These are phyloP conservation scores for Pichia nakasei DNA, from an alignment of 805 yeast species.

Conservation along the genomic window DNA sequence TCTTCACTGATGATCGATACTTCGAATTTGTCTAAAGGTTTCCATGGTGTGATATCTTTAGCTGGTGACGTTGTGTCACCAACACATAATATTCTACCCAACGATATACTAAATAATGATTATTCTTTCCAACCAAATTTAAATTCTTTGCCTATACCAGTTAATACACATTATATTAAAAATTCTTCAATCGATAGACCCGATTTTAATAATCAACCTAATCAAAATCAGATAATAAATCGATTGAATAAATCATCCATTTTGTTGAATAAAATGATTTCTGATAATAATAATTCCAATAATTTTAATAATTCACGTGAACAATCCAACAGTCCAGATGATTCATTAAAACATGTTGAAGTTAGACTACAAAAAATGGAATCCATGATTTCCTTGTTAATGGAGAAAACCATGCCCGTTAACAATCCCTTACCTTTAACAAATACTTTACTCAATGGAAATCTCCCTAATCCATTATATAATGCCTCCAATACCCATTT, in stretches of 20 bases:
- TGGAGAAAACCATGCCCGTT: neutral
- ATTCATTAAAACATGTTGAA: slow-evolving; percentile 15
- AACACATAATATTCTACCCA: neutral
- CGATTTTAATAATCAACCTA: neutral
- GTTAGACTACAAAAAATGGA: slow-evolving; percentile 28
- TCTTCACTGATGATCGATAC: no score
- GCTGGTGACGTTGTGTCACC: no score
- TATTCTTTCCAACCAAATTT: neutral
- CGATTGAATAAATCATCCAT: neutral
- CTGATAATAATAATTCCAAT: neutral
- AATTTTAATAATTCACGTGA: neutral
- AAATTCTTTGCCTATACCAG: neutral
- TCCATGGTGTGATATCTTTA: no score
- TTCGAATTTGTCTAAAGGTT: no score
- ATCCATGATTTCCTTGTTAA: slow-evolving; percentile 22
- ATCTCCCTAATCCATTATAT: no score
- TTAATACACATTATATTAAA: no score
- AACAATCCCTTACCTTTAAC: neutral
- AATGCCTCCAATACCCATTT: no score
- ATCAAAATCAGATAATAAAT: neutral
- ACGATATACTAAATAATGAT: neutral
- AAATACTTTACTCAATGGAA: neutral
- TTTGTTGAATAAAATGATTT: neutral
- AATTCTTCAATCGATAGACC: neutral
- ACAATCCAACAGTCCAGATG: no score